Evolutionary conservation across 441 rosid genomes (phyloP), one percentile per base, ranked within the genome.

Genomic region (Arabidopsis hybrid): DNA sequence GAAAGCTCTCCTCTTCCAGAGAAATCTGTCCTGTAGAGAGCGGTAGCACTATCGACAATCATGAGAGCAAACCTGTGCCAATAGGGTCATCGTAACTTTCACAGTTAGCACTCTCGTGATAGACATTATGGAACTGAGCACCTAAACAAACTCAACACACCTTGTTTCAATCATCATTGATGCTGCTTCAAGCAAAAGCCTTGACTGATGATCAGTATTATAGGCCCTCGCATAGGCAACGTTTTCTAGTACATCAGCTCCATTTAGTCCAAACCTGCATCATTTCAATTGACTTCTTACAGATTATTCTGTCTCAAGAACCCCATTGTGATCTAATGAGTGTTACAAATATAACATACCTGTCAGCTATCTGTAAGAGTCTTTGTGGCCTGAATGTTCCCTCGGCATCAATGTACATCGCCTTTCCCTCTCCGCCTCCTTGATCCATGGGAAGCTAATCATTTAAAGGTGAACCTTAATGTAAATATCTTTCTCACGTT

Each of bases 161-260:
- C 98, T 85, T 68, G 97, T 92, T 79, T 95, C 99, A 71, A 95
- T 88, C 99, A 95, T 95, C 98, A 95, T 95, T 53, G 98, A 95
- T 76, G 99, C 99, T 72, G 98, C 98, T 85, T 95, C 98, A 73
- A 95, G 91, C 86, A 95, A 80, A 79, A 92, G 99, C 83, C 97
- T 85, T 0, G 98, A 92, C 72, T 89, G 98, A 81, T 95, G 99
- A 76, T 95, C 99, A 3, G 98, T 95, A 80, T 95, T 92, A 79
- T 92, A 95, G 13, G 99, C 97, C 79, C 99, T 89, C 53, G 98
- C 97, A 76, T 95, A 92, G 38, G 99, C 98, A 26, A 95, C 98
- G 42, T 95, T 95, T 83, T 92, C 99, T 74, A 95, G 82, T 43
- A 95, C 99, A 85, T 92, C 97, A 77, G 91, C 86, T 18, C 97